phyloP scores from a whole-genome alignment of 345 rosid genomes.

The Clarkia xantiana region DNA sequence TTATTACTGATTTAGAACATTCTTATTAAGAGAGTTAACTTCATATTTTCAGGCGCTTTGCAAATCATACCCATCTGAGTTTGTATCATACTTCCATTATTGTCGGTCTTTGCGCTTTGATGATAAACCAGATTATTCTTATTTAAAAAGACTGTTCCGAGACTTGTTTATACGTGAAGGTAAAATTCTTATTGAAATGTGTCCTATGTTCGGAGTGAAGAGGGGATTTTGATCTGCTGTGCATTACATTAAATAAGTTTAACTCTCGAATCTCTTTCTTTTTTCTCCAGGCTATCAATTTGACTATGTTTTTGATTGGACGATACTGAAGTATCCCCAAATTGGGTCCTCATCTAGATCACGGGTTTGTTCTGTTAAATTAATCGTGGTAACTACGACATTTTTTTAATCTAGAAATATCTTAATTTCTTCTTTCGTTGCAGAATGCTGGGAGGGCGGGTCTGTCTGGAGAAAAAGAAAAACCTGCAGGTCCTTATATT shows the following conservation, averaged over 20 bases:
- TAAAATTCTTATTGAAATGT: constrained; percentile 4
- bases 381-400: neutral
- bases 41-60: constrained; percentile 53
- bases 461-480: constrained; percentile 23
- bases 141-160: constrained; percentile 57
- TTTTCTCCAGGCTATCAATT: constrained; percentile 34
- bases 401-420: neutral
- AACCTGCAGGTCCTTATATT: constrained; percentile 22
- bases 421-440: constrained; percentile 6
- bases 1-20: too few species aligned
- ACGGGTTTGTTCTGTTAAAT: constrained; percentile 20
- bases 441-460: constrained; percentile 19
- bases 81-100: constrained; percentile 86
- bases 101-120: constrained; percentile 57
- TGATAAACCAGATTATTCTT: constrained; percentile 66
- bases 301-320: constrained; percentile 50
- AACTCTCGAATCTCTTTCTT: too few species aligned
- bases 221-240: too few species aligned
- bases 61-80: constrained; percentile 81
- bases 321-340: constrained; percentile 44
- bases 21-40: too few species aligned
- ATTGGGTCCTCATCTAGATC: constrained; percentile 25
- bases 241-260: too few species aligned
- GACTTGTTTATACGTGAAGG: constrained; percentile 77
- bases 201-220: too few species aligned